Evolutionary conservation across 2,329 filamentous ascomycete genomes (phyloP).

Genomic region (Aspergillus novoparasiticus): DNA sequence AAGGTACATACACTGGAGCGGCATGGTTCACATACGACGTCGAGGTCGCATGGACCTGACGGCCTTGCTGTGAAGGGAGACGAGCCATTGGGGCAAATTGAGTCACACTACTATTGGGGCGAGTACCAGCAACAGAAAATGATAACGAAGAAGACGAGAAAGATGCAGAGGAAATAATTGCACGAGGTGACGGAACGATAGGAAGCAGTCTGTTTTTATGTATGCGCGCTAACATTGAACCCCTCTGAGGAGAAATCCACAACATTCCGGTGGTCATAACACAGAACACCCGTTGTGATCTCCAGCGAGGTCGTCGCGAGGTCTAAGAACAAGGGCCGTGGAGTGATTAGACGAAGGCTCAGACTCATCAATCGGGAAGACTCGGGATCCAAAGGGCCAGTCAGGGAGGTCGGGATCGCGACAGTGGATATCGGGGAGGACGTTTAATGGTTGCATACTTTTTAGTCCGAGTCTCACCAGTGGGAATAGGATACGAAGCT

Average conservation of each 20-base stretch:
- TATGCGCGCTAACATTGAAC: conserved; percentile 34
- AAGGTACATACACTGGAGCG: conserved; percentile 34
- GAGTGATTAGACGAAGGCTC: conserved; percentile 18
- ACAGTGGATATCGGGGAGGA: conserved; percentile 24
- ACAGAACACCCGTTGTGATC: conserved; percentile 18
- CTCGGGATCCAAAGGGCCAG: conserved; percentile 25
- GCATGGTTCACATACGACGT: conserved; percentile 37
- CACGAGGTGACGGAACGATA: conserved; percentile 16
- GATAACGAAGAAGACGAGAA: conserved; percentile 22
- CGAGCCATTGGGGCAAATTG: conserved; percentile 38
- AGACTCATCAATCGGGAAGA: conserved; percentile 27
- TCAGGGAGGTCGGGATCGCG: conserved; percentile 23
- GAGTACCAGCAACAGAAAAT: conserved; percentile 14
- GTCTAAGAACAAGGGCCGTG: conserved; percentile 22
- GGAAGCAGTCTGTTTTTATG: conserved; percentile 36
- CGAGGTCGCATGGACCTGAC: conserved; percentile 39
- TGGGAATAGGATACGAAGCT: conserved; percentile 26
- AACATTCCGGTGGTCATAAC: conserved; percentile 59
- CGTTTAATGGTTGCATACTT: conserved; percentile 23
- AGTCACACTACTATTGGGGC: conserved; percentile 27
- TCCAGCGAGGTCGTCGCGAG: conserved; percentile 23
- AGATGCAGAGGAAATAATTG: conserved; percentile 15
- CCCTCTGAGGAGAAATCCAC: conserved; percentile 36
- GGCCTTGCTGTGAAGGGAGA: conserved; percentile 38
- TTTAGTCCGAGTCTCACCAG: conserved; percentile 18